phyloP scores from a whole-genome alignment of 352 stramenopile species.

The Phytophthora colocasiae region DNA sequence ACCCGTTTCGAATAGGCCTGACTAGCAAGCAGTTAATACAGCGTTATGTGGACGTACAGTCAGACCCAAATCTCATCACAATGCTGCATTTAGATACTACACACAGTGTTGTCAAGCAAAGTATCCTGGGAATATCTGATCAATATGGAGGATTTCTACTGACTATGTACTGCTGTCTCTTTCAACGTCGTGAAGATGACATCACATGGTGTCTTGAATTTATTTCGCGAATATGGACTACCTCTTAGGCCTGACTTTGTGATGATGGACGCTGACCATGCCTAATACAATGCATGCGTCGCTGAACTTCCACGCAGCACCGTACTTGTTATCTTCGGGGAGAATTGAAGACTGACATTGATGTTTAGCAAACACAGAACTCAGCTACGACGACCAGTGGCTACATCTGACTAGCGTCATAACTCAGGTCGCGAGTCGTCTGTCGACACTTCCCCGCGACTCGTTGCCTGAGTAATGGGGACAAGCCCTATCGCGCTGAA shows the following conservation, averaged over 20 bases:
- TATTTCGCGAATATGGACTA: not conserved
- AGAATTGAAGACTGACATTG: too few relatives aligned
- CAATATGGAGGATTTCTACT: not conserved
- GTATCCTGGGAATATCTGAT: not conserved
- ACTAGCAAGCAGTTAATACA: too few relatives aligned
- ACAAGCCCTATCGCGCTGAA: too few relatives aligned
- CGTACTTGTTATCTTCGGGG: not conserved
- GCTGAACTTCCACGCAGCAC: not conserved
- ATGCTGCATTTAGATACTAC: not conserved
- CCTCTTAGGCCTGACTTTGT: not conserved
- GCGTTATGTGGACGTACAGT: too few relatives aligned
- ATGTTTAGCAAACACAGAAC: too few relatives aligned
- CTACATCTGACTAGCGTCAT: too few relatives aligned
- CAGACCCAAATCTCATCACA: not conserved
- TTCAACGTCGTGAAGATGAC: not conserved
- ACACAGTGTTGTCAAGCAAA: not conserved
- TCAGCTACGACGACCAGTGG: too few relatives aligned
- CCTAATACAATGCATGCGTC: not conserved
- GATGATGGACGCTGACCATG: slow-evolving; percentile 1
- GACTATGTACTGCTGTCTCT: not conserved
- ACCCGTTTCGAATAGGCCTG: too few relatives aligned
- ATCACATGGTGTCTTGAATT: not conserved
- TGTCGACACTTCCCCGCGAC: too few relatives aligned
- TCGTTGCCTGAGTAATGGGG: too few relatives aligned
- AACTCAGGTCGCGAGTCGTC: too few relatives aligned